These are phyloP conservation scores for Tulasnella sp. DNA, from an alignment of 768 basidiomycete species.

Conservation along the genomic window DNA sequence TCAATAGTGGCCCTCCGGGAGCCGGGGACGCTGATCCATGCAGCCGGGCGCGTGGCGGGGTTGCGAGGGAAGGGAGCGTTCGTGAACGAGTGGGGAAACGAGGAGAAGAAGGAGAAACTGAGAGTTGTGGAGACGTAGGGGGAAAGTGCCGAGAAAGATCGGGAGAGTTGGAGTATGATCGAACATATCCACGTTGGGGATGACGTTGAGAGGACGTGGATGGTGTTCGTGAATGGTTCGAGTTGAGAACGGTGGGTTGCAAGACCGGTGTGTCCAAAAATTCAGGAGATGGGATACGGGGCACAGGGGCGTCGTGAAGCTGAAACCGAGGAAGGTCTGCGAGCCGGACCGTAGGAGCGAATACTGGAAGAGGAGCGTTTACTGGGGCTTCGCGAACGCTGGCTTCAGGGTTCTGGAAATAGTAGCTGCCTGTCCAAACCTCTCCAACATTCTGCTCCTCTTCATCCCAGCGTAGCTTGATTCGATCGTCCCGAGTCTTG, in stretches of 20 bases:
- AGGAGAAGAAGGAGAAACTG: slow-evolving; percentile 2
- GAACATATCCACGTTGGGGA: slow-evolving; percentile 9
- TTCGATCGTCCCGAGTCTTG: neutral
- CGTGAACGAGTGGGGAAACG: slow-evolving; percentile 22
- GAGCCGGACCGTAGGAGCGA: neutral
- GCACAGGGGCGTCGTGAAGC: slow-evolving; percentile 5
- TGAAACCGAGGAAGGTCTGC: slow-evolving; percentile 16
- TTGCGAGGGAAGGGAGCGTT: slow-evolving; percentile 9
- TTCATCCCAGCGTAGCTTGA: neutral
- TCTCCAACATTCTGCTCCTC: neutral
- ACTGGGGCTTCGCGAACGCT: neutral
- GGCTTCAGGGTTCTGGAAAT: slow-evolving; percentile 5
- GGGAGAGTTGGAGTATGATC: neutral
- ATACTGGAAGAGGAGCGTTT: neutral
- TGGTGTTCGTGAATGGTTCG: neutral
- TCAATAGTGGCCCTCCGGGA: neutral
- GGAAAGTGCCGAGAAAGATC: neutral
- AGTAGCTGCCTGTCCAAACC: slow-evolving; percentile 17
- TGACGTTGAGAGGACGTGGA: slow-evolving; percentile 8
- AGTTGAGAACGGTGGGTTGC: neutral
- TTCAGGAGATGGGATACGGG: neutral
- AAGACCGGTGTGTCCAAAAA: neutral
- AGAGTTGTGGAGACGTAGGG: neutral
- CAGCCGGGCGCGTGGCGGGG: slow-evolving; percentile 5
- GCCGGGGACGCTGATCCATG: neutral